A percentile compares a stretch with the other conserved stretches of the same genome.
Conservation (phyloP, 1,284 basidiomycete species). For the Fomitopsis schrenkii region DNA sequence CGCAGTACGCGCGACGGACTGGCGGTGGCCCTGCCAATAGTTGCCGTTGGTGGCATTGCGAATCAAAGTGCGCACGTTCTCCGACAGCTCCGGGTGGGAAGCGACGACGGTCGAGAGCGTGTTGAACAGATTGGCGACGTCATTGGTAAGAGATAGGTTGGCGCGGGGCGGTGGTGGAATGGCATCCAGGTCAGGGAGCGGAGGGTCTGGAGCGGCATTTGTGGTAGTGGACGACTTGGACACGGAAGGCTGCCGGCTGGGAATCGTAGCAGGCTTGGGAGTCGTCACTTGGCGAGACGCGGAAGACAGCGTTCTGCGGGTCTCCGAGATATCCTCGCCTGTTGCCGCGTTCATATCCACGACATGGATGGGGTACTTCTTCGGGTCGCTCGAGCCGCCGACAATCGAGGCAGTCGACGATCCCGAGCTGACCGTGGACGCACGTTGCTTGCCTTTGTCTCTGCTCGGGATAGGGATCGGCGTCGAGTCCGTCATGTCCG, state of each 20-base stretch:
- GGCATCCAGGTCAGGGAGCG: slow-evolving; percentile 47
- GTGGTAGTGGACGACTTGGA: slow-evolving; percentile 16
- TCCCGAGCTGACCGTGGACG: slow-evolving; percentile 21
- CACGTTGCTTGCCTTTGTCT: slow-evolving; percentile 48
- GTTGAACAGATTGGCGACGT: slow-evolving; percentile 57
- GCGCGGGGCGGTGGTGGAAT: slow-evolving; percentile 17
- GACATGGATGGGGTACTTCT: slow-evolving; percentile 63
- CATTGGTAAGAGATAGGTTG: slow-evolving; percentile 51
- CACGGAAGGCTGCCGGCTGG: not conserved
- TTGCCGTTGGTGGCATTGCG: slow-evolving; percentile 56
- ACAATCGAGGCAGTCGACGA: slow-evolving; percentile 53
- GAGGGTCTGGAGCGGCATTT: slow-evolving; percentile 41
- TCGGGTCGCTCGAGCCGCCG: slow-evolving; percentile 42
- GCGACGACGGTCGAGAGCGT: slow-evolving; percentile 49
- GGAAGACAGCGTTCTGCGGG: slow-evolving; percentile 4
- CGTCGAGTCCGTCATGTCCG: slow-evolving; percentile 16
- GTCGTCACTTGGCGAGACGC: slow-evolving; percentile 13
- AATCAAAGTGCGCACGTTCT: slow-evolving; percentile 58
- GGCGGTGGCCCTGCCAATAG: slow-evolving; percentile 64
- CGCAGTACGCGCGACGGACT: slow-evolving; percentile 50
- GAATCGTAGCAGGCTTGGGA: slow-evolving; percentile 4
- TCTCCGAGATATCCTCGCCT: slow-evolving; percentile 15
- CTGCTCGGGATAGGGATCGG: slow-evolving; percentile 36
- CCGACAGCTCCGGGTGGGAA: slow-evolving; percentile 66
- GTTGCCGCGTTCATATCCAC: slow-evolving; percentile 15